phyloP scores from a whole-genome alignment of 768 basidiomycete species.

The Termitomyces sp. region DNA sequence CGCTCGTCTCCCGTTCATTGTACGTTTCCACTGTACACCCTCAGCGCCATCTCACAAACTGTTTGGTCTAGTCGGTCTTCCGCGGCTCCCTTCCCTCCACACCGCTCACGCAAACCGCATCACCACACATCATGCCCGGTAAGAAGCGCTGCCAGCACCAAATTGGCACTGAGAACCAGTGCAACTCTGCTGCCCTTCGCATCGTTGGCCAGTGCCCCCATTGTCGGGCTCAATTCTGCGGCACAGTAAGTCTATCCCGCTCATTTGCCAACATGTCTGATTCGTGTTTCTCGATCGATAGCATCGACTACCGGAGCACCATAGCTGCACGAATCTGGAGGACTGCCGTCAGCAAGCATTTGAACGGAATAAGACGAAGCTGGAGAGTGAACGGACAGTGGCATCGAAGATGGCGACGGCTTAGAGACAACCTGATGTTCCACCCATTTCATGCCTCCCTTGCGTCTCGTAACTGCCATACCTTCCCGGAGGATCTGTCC shows the following conservation, averaged over 20 bases:
- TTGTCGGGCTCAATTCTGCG: slow-evolving; percentile 76
- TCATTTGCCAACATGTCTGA: slow-evolving; percentile 11
- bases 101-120: not conserved
- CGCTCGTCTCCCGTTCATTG: slow-evolving; percentile 1
- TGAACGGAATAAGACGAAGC: slow-evolving; percentile 80
- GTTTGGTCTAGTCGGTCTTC: not conserved
- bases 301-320: slow-evolving; percentile 90
- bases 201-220: slow-evolving; percentile 85
- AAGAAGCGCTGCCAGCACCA: slow-evolving; percentile 87
- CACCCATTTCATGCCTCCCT: slow-evolving; percentile 7
- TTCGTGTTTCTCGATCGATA: slow-evolving; percentile 25
- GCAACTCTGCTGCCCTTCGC: slow-evolving; percentile 76
- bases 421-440: slow-evolving; percentile 27
- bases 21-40: not conserved
- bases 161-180: slow-evolving; percentile 45
- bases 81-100: not conserved
- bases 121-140: slow-evolving; percentile 52
- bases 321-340: slow-evolving; percentile 78
- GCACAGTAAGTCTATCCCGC: slow-evolving; percentile 49
- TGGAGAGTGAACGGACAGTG: slow-evolving; percentile 86
- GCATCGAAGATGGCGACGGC: slow-evolving; percentile 84
- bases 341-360: slow-evolving; percentile 87
- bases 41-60: not conserved
- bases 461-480: slow-evolving; percentile 10
- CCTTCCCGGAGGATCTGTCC: not conserved